These are phyloP conservation scores for Colletotrichum godetiae DNA, from an alignment of 2,329 filamentous ascomycete genomes.

Conservation along the genomic window DNA sequence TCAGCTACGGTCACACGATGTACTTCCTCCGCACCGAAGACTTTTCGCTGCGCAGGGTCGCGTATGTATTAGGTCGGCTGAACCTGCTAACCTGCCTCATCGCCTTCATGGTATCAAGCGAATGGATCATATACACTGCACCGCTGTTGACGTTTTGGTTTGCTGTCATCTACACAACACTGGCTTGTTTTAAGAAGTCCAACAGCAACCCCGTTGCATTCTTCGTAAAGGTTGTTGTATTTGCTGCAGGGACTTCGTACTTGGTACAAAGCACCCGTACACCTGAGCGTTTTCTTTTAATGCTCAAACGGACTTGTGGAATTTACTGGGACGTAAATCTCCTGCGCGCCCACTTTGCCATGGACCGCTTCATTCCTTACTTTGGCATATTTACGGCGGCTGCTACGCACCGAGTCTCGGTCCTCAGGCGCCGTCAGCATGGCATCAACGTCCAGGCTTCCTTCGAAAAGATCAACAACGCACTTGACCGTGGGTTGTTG, in stretches of 20 bases:
- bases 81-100: constrained; percentile 67
- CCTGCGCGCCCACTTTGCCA: constrained; percentile 60
- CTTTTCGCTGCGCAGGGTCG: constrained; percentile 65
- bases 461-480: constrained; percentile 22
- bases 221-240: constrained; percentile 58
- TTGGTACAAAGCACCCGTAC: constrained; percentile 25
- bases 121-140: constrained; percentile 65
- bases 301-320: constrained; percentile 45
- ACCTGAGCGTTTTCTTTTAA: constrained; percentile 17
- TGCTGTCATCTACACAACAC: constrained; percentile 63
- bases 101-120: constrained; percentile 66
- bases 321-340: constrained; percentile 61
- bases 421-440: constrained; percentile 21
- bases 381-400: constrained; percentile 64
- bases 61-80: constrained; percentile 60
- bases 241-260: constrained; percentile 47
- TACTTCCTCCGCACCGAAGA: constrained; percentile 68
- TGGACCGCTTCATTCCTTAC: constrained; percentile 68
- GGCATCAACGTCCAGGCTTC: constrained; percentile 18
- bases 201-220: constrained; percentile 58
- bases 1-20: constrained; percentile 69
- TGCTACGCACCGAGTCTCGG: constrained; percentile 46
- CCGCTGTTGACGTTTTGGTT: constrained; percentile 73
- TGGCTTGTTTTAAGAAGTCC: constrained; percentile 52
- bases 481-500: constrained; percentile 27